phyloP scores from a whole-genome alignment of 805 yeast genomes.

The Candida ipomoeae region DNA sequence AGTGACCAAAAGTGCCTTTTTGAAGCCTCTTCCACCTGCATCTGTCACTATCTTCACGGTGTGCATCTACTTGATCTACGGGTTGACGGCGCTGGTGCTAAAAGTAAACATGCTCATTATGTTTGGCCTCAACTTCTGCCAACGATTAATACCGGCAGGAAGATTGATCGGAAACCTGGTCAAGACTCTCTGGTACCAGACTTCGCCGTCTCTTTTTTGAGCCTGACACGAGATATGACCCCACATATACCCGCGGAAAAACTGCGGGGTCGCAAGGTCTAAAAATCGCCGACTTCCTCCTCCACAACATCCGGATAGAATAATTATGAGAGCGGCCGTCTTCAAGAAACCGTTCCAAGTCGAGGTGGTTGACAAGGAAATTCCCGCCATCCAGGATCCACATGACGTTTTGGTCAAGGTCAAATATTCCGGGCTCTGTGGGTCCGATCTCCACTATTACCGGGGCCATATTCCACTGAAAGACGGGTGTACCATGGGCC shows the following conservation, averaged over 20 bases:
- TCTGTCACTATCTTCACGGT: slow-evolving; percentile 11
- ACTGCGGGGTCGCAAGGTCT: not conserved
- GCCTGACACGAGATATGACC: not conserved
- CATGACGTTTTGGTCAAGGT: slow-evolving; percentile 48
- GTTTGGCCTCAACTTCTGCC: not conserved
- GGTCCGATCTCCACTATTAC: slow-evolving; percentile 52
- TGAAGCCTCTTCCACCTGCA: slow-evolving; percentile 8
- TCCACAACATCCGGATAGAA: too few species aligned
- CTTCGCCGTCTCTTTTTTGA: not conserved
- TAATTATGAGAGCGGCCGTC: slow-evolving; percentile 47
- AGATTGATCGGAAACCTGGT: not conserved
- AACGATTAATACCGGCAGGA: not conserved
- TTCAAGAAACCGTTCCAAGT: slow-evolving; percentile 43
- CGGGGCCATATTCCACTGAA: slow-evolving; percentile 45
- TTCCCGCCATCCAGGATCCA: slow-evolving; percentile 35
- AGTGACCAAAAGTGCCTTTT: slow-evolving; percentile 3
- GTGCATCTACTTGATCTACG: slow-evolving; percentile 12
- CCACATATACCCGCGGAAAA: slow-evolving; percentile 2
- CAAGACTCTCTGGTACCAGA: slow-evolving; percentile 1
- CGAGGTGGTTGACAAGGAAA: slow-evolving; percentile 34
- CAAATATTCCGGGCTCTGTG: slow-evolving; percentile 48
- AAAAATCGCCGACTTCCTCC: not conserved
- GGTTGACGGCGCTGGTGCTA: slow-evolving; percentile 13
- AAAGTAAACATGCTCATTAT: slow-evolving; percentile 11
- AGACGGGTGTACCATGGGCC: slow-evolving; percentile 45